phyloP scores from a whole-genome alignment of 495 filamentous ascomycete species.

The Neurospora sp. region DNA sequence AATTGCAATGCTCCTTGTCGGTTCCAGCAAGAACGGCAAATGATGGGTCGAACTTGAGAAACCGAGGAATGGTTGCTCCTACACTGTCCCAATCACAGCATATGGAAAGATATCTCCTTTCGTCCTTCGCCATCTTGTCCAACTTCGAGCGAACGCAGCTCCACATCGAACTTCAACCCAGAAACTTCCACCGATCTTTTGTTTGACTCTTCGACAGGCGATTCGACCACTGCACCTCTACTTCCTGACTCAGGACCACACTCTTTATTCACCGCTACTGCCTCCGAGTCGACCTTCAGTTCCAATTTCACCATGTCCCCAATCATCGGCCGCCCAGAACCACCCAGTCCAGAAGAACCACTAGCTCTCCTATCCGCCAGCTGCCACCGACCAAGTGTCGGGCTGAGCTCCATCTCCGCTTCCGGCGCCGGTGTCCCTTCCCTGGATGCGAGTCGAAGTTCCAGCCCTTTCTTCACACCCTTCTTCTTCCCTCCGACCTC shows the following conservation, averaged over 20 bases:
- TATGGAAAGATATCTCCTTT: not conserved
- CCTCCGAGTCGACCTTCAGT: not conserved
- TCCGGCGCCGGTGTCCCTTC: slow-evolving; percentile 4
- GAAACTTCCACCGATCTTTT: slow-evolving; percentile 5
- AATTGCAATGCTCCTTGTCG: slow-evolving; percentile 11
- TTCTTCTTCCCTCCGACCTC: not conserved
- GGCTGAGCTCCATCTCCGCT: slow-evolving; percentile 17
- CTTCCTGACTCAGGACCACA: not conserved
- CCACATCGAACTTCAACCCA: slow-evolving; percentile 19
- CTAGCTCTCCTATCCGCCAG: not conserved
- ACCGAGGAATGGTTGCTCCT: not conserved
- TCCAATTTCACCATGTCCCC: not conserved
- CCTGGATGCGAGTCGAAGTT: not conserved
- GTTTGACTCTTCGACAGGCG: slow-evolving; percentile 5
- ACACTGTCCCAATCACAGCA: not conserved
- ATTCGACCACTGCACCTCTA: not conserved
- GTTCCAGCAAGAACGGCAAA: not conserved
- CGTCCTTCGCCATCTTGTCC: not conserved
- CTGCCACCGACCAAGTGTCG: slow-evolving; percentile 17
- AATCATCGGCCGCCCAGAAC: not conserved
- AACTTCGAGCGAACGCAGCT: slow-evolving; percentile 4
- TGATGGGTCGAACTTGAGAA: not conserved
- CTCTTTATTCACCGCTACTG: not conserved
- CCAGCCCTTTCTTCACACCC: not conserved
- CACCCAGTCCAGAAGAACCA: not conserved